These are phyloP conservation scores for Pistacia integerrima DNA, from an alignment of 345 rosid species.

Conservation along the genomic window DNA sequence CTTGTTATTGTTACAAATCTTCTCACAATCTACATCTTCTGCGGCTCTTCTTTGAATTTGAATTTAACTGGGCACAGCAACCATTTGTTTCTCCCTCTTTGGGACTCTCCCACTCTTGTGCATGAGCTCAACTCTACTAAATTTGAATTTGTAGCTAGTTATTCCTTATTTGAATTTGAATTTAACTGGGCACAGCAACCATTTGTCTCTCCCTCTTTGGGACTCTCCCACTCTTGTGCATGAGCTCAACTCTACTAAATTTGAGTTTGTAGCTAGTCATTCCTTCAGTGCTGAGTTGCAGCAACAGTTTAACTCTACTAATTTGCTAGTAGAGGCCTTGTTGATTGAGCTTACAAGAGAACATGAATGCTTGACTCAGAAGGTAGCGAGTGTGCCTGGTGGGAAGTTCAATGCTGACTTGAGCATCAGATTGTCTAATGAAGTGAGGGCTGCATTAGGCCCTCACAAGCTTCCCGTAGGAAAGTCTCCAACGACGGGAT, in stretches of 20 bases:
- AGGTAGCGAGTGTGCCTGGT: neutral
- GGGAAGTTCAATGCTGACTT: neutral
- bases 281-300: conserved; percentile 32
- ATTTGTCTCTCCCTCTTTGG: conserved; percentile 4
- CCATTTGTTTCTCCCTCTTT: conserved; percentile 4
- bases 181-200: neutral
- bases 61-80: neutral
- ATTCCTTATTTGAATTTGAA: conserved; percentile 6
- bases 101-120: conserved; percentile 17
- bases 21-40: conserved; percentile 41
- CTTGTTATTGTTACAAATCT: conserved; percentile 43
- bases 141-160: conserved; percentile 36
- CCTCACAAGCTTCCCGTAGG: conserved; percentile 49
- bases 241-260: conserved; percentile 37
- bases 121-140: conserved; percentile 36
- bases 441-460: conserved; percentile 39
- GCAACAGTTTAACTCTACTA: conserved; percentile 42
- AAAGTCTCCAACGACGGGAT: conserved; percentile 34
- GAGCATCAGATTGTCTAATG: conserved; percentile 15
- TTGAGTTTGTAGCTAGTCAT: conserved; percentile 35
- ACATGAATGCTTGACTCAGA: neutral
- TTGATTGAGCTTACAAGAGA: conserved; percentile 28
- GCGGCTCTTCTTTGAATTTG: conserved; percentile 23
- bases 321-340: conserved; percentile 35
- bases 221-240: conserved; percentile 14